These are phyloP conservation scores for Neurospora sp. DNA, from an alignment of 495 filamentous ascomycete genomes.

Conservation along the genomic window DNA sequence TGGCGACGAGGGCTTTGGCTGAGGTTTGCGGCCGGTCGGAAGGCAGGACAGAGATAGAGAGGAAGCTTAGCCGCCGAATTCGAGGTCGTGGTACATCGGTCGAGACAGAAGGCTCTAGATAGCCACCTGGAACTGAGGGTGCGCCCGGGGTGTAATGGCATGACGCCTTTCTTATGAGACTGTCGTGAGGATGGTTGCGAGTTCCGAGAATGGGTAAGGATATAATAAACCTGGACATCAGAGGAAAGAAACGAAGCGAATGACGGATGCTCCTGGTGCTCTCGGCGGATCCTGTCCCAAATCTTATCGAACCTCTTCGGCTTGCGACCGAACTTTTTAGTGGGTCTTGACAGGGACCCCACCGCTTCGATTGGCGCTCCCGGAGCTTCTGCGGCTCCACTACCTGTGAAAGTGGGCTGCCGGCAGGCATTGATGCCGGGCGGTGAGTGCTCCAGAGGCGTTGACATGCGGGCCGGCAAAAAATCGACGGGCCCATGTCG, in stretches of 20 bases:
- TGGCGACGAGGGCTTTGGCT: not conserved
- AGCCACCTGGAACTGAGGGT: conserved; percentile 27
- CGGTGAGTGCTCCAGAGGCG: not conserved
- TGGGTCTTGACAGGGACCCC: not conserved
- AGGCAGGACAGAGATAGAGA: conserved; percentile 35
- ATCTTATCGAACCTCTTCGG: not conserved
- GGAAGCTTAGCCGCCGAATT: conserved; percentile 17
- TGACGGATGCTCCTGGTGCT: not conserved
- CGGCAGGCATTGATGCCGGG: not conserved
- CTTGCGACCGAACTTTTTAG: not conserved
- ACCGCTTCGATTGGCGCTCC: not conserved
- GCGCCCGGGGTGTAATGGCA: conserved; percentile 14
- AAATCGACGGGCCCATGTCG: not conserved
- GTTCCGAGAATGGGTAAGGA: not conserved
- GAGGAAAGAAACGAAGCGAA: not conserved
- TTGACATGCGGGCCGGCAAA: not conserved
- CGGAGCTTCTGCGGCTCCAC: not conserved
- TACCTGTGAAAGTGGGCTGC: not conserved
- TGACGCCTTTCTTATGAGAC: not conserved
- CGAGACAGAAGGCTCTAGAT: conserved; percentile 29
- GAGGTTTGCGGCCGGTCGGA: conserved; percentile 6
- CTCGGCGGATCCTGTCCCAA: not conserved
- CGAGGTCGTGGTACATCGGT: conserved; percentile 18
- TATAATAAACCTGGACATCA: not conserved
- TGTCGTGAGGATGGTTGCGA: not conserved